phyloP scores from a whole-genome alignment of 2,329 filamentous ascomycete species.

The Tolypocladium pustulatum region DNA sequence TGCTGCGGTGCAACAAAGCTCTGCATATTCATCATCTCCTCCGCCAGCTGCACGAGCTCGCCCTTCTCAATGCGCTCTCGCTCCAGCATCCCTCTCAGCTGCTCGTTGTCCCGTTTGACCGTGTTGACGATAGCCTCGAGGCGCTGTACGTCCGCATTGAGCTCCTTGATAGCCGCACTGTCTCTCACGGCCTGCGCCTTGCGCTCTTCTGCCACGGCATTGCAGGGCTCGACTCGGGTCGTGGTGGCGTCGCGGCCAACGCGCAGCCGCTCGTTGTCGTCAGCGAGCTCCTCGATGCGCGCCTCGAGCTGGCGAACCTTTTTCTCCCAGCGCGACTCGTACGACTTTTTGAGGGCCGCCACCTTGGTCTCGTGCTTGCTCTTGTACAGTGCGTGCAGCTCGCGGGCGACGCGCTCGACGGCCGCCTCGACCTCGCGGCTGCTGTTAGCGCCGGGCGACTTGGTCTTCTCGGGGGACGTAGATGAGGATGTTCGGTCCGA shows the following conservation, averaged over 20 bases:
- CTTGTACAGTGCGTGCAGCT: conserved; percentile 90
- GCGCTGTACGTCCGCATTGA: conserved; percentile 65
- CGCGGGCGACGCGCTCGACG: conserved; percentile 84
- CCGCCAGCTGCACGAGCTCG: conserved; percentile 68
- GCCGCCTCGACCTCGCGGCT: conserved; percentile 67
- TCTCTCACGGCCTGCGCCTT: conserved; percentile 51
- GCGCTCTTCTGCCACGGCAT: conserved; percentile 37
- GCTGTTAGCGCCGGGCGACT: conserved; percentile 23
- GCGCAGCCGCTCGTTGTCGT: conserved; percentile 67
- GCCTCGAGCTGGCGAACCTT: conserved; percentile 68
- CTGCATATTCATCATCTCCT: conserved; percentile 72
- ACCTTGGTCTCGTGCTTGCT: conserved; percentile 97
- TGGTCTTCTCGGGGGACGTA: conserved; percentile 28
- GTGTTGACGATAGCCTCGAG: conserved; percentile 62
- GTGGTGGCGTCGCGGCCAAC: conserved; percentile 55
- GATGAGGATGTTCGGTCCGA: conserved; percentile 16
- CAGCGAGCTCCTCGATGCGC: conserved; percentile 56
- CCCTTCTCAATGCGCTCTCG: conserved; percentile 73
- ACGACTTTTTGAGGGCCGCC: conserved; percentile 71
- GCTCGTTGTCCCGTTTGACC: conserved; percentile 59
- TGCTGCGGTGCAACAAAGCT: conserved; percentile 25
- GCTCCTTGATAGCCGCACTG: conserved; percentile 55
- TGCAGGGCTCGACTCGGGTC: conserved; percentile 38
- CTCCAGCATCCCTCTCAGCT: conserved; percentile 55
- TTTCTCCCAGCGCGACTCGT: conserved; percentile 85